A percentile compares a stretch with the other conserved stretches of the same genome.
Conservation (phyloP, 495 filamentous ascomycete species). For the Aspergillus biplanus region DNA sequence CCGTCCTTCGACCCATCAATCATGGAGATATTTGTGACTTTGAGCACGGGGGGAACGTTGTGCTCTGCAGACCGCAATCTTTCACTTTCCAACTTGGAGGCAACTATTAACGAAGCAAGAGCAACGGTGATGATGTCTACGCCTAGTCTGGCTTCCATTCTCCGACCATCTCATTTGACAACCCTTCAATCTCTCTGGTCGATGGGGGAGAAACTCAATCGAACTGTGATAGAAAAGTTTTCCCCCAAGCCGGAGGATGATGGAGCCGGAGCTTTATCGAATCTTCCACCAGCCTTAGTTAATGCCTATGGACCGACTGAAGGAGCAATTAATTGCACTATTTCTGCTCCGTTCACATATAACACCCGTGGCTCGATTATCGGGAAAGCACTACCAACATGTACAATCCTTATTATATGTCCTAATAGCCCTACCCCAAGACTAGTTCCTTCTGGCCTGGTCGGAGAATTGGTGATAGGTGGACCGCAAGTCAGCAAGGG, state of each 20-base stretch:
- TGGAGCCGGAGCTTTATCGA: neutral
- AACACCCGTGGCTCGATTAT: slow-evolving; percentile 38
- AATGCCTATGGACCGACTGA: slow-evolving; percentile 44
- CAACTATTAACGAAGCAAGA: slow-evolving; percentile 30
- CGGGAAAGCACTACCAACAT: slow-evolving; percentile 36
- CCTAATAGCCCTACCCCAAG: slow-evolving; percentile 32
- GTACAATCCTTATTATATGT: slow-evolving; percentile 33
- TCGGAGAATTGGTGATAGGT: slow-evolving; percentile 50
- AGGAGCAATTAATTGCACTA: slow-evolving; percentile 37
- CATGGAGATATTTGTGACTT: slow-evolving; percentile 83
- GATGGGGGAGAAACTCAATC: slow-evolving; percentile 37
- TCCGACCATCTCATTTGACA: slow-evolving; percentile 31
- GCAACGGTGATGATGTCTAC: slow-evolving; percentile 37
- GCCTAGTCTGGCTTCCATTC: slow-evolving; percentile 35
- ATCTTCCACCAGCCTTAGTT: slow-evolving; percentile 24
- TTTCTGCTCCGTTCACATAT: slow-evolving; percentile 30
- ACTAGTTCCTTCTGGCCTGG: slow-evolving; percentile 40
- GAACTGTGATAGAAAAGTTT: slow-evolving; percentile 36
- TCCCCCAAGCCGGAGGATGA: slow-evolving; percentile 1
- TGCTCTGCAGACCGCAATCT: slow-evolving; percentile 34
- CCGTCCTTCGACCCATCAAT: slow-evolving; percentile 84
- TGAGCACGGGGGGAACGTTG: slow-evolving; percentile 67
- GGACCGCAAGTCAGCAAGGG: slow-evolving; percentile 51
- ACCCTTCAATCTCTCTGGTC: slow-evolving; percentile 36
- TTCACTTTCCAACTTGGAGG: slow-evolving; percentile 30